Conservation (phyloP, 2,329 filamentous ascomycete species). For the Aschersonia sp. region DNA sequence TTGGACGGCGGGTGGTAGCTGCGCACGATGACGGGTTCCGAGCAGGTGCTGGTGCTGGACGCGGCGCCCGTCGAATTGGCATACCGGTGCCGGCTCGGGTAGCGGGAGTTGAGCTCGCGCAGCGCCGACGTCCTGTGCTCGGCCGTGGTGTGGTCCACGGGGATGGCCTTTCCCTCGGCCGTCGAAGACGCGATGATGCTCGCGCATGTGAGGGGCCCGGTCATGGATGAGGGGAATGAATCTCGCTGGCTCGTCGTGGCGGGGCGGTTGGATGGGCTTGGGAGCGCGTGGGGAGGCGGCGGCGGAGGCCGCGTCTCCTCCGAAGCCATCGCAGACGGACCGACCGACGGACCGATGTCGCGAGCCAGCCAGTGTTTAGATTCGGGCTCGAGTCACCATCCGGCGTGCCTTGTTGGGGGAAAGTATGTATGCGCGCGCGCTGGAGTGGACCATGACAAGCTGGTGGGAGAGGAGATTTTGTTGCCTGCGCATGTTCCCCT, state of each 20-base stretch:
- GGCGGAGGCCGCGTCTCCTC: too few species aligned
- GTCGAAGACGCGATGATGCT: constrained; percentile 37
- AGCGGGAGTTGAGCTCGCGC: constrained; percentile 42
- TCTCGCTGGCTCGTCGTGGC: constrained; percentile 12
- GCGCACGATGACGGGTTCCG: constrained; percentile 50
- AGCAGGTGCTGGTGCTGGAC: constrained; percentile 45
- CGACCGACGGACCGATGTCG: too few species aligned
- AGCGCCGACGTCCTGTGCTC: constrained; percentile 44
- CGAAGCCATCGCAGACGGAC: too few species aligned
- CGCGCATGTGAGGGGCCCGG: constrained; percentile 34
- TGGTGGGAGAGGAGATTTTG: too few species aligned
- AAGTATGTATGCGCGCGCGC: too few species aligned
- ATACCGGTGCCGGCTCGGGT: constrained; percentile 41
- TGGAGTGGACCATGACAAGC: too few species aligned
- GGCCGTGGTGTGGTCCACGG: constrained; percentile 39
- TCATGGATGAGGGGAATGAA: constrained; percentile 32
- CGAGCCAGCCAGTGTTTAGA: too few species aligned
- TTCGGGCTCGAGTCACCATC: too few species aligned
- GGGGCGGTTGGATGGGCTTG: background rate
- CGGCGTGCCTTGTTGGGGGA: too few species aligned
- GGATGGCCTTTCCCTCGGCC: constrained; percentile 40
- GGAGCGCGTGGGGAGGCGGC: too few species aligned
- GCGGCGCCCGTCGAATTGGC: constrained; percentile 39
- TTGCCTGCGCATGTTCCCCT: too few species aligned
- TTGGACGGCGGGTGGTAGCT: constrained; percentile 38